A percentile compares a stretch with the other conserved stretches of the same genome.
Evolutionary conservation across 345 rosid genomes (phyloP).

Genomic region (Crucihimalaya himalaica): DNA sequence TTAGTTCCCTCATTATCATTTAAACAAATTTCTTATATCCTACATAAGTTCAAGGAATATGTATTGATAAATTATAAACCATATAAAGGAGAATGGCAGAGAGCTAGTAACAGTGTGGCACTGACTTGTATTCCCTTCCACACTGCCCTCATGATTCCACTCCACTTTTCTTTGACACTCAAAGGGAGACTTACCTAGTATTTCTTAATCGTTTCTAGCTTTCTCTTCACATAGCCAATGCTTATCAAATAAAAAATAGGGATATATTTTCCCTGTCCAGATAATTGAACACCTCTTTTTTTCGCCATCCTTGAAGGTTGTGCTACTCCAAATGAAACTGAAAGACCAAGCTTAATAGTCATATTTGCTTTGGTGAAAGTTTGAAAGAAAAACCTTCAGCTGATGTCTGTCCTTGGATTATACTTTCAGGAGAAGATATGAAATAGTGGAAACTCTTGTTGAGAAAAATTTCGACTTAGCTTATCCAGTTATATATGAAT

Average conservation of each 20-base stretch:
- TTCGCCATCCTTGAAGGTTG: neutral
- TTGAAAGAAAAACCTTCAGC: conserved; percentile 12
- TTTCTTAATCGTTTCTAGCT: neutral
- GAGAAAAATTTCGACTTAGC: conserved; percentile 96
- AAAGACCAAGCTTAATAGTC: conserved; percentile 2
- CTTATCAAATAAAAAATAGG: neutral
- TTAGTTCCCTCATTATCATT: neutral
- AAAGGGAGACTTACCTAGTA: neutral
- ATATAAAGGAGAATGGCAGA: conserved; percentile 12
- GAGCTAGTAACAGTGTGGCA: neutral
- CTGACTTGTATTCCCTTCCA: neutral
- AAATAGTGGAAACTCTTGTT: conserved; percentile 83
- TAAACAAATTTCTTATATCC: conserved; percentile 1
- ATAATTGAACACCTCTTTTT: conserved; percentile 10
- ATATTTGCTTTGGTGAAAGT: conserved; percentile 8
- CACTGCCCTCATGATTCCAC: neutral
- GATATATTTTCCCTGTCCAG: neutral
- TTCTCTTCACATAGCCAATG: neutral
- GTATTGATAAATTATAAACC: neutral
- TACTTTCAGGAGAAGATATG: conserved; percentile 77
- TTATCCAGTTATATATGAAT: conserved; percentile 83
- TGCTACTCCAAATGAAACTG: conserved; percentile 4
- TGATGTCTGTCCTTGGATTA: conserved; percentile 33
- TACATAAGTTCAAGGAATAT: conserved; percentile 8
- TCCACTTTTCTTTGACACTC: conserved; percentile 2